Evolutionary conservation across 495 filamentous ascomycete genomes (phyloP).

Genomic region (Extremus antarcticus): DNA sequence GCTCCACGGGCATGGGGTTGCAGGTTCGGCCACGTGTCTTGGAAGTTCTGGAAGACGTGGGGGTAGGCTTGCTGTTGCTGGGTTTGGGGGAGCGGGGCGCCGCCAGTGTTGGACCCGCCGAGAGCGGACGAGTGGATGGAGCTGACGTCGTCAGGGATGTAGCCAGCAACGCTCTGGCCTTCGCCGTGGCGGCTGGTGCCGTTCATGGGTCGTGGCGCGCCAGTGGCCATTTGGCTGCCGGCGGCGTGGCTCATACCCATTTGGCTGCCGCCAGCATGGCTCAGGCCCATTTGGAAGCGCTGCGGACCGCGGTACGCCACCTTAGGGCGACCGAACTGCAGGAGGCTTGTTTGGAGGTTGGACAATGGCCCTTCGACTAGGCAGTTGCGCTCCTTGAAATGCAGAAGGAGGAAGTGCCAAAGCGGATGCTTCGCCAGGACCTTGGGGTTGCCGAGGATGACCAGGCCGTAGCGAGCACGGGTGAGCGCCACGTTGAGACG

Average conservation of each 20-base stretch:
- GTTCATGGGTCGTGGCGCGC: conserved; percentile 34
- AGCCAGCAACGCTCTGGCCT: conserved; percentile 79
- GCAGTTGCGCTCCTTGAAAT: conserved; percentile 96
- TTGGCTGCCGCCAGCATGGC: too few relatives aligned
- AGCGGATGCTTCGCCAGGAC: conserved; percentile 95
- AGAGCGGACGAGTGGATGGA: conserved; percentile 89
- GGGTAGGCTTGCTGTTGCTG: conserved; percentile 76
- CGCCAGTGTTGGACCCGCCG: conserved; percentile 54
- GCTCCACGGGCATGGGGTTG: conserved; percentile 40
- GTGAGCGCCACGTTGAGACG: conserved; percentile 98
- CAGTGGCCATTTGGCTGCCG: conserved; percentile 41
- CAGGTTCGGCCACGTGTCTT: conserved; percentile 79
- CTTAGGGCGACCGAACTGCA: conserved; percentile 92
- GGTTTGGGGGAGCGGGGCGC: conserved; percentile 42
- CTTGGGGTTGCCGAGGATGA: conserved; percentile 96
- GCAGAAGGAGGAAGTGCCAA: conserved; percentile 91
- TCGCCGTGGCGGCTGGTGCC: conserved; percentile 34
- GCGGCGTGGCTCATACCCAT: conserved; percentile 51
- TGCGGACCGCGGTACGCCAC: conserved; percentile 84
- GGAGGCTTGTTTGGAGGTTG: conserved; percentile 85
- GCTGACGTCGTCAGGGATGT: conserved; percentile 94
- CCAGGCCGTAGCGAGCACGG: conserved; percentile 88
- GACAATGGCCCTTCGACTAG: conserved; percentile 94
- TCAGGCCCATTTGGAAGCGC: conserved; percentile 75
- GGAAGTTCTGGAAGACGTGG: conserved; percentile 89